phyloP scores from a whole-genome alignment of 176 grass and related monocot species.

The Phragmites australis region DNA sequence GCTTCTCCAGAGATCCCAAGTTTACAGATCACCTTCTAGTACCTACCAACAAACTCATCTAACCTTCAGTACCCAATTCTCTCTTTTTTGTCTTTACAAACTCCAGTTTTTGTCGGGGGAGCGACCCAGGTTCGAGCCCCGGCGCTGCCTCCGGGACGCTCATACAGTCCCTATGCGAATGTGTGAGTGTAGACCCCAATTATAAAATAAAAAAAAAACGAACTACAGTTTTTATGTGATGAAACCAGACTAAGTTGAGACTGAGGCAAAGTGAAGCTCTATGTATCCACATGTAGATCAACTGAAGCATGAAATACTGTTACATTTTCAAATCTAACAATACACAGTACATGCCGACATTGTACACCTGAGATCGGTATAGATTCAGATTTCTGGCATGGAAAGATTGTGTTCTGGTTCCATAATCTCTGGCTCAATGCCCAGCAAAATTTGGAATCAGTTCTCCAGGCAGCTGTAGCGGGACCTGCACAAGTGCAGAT shows the following conservation, averaged over 20 bases:
- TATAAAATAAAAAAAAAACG: too few species aligned
- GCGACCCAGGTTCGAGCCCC: too few species aligned
- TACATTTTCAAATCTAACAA: constrained; percentile 5
- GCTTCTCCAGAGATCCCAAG: constrained; percentile 15
- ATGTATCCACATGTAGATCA: not conserved
- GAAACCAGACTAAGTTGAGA: not conserved
- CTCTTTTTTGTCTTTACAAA: not conserved
- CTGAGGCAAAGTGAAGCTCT: not conserved
- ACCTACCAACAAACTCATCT: constrained; percentile 9
- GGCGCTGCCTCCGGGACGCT: too few species aligned
- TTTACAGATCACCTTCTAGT: constrained; percentile 18
- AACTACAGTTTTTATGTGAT: not conserved
- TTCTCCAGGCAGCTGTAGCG: not conserved
- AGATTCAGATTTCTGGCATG: constrained; percentile 1
- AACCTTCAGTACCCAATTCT: not conserved
- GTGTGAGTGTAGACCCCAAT: too few species aligned
- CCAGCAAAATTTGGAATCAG: constrained; percentile 27
- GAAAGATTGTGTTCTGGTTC: not conserved
- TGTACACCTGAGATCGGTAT: not conserved
- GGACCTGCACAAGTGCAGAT: not conserved
- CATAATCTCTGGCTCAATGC: not conserved
- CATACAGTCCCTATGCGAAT: too few species aligned
- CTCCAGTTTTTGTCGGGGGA: not conserved
- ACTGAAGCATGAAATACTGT: not conserved
- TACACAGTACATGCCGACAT: not conserved